These are phyloP conservation scores for Kodamaea fungicola DNA, from an alignment of 1,139 yeast genomes.

Conservation along the genomic window DNA sequence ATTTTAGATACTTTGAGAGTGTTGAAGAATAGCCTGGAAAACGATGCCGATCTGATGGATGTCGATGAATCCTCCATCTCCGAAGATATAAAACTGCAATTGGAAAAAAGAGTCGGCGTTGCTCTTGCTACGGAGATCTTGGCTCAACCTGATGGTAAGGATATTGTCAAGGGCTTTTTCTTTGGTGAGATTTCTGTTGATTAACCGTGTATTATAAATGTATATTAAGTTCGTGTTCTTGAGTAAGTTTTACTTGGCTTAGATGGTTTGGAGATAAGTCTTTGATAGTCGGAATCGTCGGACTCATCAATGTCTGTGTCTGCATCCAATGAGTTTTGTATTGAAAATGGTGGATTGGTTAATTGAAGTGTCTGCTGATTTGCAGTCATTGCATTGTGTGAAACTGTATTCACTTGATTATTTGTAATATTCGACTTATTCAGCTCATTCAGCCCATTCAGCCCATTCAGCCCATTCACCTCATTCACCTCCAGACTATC, in stretches of 20 bases:
- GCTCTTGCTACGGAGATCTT: slow-evolving; percentile 50
- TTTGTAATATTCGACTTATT: too few species aligned
- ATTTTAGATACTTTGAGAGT: slow-evolving; percentile 54
- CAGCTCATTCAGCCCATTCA: too few species aligned
- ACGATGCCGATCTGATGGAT: slow-evolving; percentile 28
- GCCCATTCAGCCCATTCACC: too few species aligned
- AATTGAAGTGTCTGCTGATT: too few species aligned
- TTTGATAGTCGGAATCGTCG: slow-evolving; percentile 15
- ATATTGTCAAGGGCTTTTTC: slow-evolving; percentile 66
- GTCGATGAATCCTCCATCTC: slow-evolving; percentile 25
- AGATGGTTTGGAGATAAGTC: slow-evolving; percentile 10
- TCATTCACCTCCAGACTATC: too few species aligned
- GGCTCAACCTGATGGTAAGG: slow-evolving; percentile 51
- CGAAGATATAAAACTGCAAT: slow-evolving; percentile 42
- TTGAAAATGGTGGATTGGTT: too few species aligned
- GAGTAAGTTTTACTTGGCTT: slow-evolving; percentile 9
- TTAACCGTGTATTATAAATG: slow-evolving; percentile 3
- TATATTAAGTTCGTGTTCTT: slow-evolving; percentile 3
- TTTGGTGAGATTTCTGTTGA: slow-evolving; percentile 55
- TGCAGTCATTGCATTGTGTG: too few species aligned
- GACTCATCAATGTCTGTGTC: slow-evolving; percentile 6
- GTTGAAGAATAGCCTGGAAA: slow-evolving; percentile 32
- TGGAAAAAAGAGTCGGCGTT: slow-evolving; percentile 60
- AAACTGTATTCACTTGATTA: too few species aligned
- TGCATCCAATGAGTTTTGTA: slow-evolving; percentile 1